Conservation (phyloP, 2,329 filamentous ascomycete genomes). For the Calonectria pauciramosa region DNA sequence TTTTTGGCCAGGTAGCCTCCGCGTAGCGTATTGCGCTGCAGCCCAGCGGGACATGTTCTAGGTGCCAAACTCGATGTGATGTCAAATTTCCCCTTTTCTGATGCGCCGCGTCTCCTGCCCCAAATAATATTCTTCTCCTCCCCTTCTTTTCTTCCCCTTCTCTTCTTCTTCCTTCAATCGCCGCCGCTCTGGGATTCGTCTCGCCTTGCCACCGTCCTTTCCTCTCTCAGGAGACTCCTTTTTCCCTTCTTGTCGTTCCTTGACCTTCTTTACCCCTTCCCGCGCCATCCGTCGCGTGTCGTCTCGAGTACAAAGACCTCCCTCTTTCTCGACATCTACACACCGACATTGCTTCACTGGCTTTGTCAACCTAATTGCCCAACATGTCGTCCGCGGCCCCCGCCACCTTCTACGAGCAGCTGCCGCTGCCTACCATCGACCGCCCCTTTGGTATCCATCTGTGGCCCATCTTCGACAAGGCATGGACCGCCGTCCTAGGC, state of each 20-base stretch:
- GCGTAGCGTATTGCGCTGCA: conserved; percentile 11
- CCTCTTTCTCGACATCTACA: neutral
- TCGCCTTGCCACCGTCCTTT: conserved; percentile 25
- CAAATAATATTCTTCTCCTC: conserved; percentile 45
- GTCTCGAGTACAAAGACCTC: conserved; percentile 11
- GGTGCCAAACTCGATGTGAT: conserved; percentile 39
- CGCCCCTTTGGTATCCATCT: conserved; percentile 91
- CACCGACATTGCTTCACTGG: conserved; percentile 19
- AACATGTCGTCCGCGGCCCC: conserved; percentile 56
- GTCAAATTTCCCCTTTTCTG: conserved; percentile 56
- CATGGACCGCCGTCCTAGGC: conserved; percentile 81
- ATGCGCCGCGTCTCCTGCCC: conserved; percentile 43
- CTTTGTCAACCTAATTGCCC: conserved; percentile 34
- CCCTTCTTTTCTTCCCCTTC: conserved; percentile 48
- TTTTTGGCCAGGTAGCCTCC: conserved; percentile 8
- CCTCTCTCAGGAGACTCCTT: conserved; percentile 40
- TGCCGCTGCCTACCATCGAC: conserved; percentile 85
- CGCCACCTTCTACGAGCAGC: conserved; percentile 65
- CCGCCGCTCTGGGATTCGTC: conserved; percentile 37
- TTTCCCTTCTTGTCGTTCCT: conserved; percentile 55
- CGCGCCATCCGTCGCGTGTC: conserved; percentile 45
- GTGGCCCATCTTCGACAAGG: conserved; percentile 96
- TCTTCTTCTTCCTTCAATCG: conserved; percentile 42
- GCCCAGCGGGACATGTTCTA: conserved; percentile 21
- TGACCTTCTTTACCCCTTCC: conserved; percentile 43